Evolutionary conservation across 73 alveolate species (phyloP).

Genomic region (Breviolum minutum): DNA sequence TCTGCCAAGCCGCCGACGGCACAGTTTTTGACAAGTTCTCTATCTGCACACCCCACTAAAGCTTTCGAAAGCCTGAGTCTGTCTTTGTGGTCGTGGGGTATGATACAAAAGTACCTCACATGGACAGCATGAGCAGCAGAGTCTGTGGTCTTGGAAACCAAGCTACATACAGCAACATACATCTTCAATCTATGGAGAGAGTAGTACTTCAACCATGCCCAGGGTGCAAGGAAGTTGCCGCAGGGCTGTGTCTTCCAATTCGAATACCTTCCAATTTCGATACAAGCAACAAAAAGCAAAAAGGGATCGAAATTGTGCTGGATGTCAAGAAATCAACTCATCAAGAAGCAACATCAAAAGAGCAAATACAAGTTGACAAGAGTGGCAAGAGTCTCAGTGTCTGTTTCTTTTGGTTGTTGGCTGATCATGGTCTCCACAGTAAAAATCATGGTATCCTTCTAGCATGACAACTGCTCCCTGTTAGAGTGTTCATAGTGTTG

Average conservation of each 20-base stretch:
- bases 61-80: slow-evolving; percentile 44
- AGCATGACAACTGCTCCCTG: no score
- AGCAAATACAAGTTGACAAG: no score
- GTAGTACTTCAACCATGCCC: not conserved
- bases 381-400: no score
- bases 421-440: no score
- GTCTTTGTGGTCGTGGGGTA: slow-evolving; percentile 69
- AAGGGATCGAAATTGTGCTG: no score
- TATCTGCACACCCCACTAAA: not conserved
- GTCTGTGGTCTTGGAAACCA: not conserved
- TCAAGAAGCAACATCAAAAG: no score
- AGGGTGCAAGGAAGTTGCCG: slow-evolving; percentile 47
- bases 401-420: no score
- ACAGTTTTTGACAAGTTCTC: not conserved
- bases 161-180: not conserved
- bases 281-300: not conserved
- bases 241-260: slow-evolving; percentile 31
- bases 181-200: not conserved
- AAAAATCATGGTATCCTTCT: no score
- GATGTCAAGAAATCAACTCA: no score
- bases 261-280: slow-evolving; percentile 33
- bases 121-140: not conserved
- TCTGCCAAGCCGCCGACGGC: not conserved
- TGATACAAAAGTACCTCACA: slow-evolving; percentile 37
- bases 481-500: no score